A percentile compares a stretch with the other conserved stretches of the same genome.
Conservation (phyloP, 192 early-diverging fungal genomes). For the Kappamyces sp. region DNA sequence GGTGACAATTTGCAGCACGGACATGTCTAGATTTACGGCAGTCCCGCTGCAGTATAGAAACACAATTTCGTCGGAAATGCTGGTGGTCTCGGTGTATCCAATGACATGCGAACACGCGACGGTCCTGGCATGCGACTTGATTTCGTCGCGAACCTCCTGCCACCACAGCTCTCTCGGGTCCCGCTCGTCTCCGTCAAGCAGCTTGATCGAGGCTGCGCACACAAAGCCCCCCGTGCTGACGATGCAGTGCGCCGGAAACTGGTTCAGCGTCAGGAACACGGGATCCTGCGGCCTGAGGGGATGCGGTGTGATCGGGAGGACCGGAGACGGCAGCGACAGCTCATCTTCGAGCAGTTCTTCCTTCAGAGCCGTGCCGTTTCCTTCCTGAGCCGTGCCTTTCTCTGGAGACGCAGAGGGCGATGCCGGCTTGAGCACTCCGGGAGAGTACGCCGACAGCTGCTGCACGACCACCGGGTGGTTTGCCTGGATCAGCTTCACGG, state of each 20-base stretch:
- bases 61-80: conserved; percentile 60
- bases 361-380: neutral
- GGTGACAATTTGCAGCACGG: neutral
- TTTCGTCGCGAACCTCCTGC: conserved; percentile 70
- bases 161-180: conserved; percentile 60
- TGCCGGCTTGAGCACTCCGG: too few relatives aligned
- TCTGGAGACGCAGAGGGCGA: neutral
- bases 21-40: conserved; percentile 57
- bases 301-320: conserved; percentile 1
- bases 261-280: conserved; percentile 42
- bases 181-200: conserved; percentile 41
- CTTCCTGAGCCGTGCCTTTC: neutral
- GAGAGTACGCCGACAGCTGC: neutral
- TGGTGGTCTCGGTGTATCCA: conserved; percentile 64
- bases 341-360: neutral
- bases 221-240: conserved; percentile 54
- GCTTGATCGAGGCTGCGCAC: conserved; percentile 56
- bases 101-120: conserved; percentile 66
- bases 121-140: conserved; percentile 64
- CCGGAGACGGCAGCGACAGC: conserved; percentile 3
- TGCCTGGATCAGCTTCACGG: conserved; percentile 57
- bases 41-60: conserved; percentile 69
- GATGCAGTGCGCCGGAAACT: conserved; percentile 46
- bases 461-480: too few relatives aligned
- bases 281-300: conserved; percentile 22